Percentiles rank a stretch among this genome's conserved stretches.
These are phyloP conservation scores for Aspergillus tanneri DNA, from an alignment of 2,329 filamentous ascomycete species.

Conservation along the genomic window DNA sequence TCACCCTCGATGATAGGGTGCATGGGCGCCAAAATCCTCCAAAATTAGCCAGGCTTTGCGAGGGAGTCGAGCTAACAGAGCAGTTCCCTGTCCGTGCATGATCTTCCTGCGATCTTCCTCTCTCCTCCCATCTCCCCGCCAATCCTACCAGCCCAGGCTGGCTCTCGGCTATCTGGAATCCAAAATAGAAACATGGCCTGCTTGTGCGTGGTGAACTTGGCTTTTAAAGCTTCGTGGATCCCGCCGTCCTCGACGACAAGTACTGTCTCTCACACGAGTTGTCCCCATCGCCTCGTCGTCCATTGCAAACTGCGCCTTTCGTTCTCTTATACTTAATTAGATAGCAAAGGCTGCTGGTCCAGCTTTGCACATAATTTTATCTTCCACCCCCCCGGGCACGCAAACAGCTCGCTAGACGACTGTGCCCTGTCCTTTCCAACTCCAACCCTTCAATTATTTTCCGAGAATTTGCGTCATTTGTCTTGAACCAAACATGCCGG, in stretches of 20 bases:
- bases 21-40: conserved; percentile 26
- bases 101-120: conserved; percentile 6
- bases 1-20: conserved; percentile 10
- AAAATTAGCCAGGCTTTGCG: conserved; percentile 22
- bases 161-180: conserved; percentile 18
- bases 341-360: conserved; percentile 43
- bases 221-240: conserved; percentile 26
- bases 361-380: conserved; percentile 38
- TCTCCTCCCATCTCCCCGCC: conserved; percentile 16
- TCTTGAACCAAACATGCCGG: conserved; percentile 18
- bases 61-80: conserved; percentile 6
- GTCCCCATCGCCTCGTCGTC: conserved; percentile 19
- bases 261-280: conserved; percentile 16
- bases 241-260: conserved; percentile 14
- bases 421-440: conserved; percentile 15
- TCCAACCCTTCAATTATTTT: neutral
- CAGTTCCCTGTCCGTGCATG: conserved; percentile 20
- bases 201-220: conserved; percentile 10
- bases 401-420: conserved; percentile 16
- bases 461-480: neutral
- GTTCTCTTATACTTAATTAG: conserved; percentile 30
- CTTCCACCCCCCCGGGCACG: conserved; percentile 2
- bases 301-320: conserved; percentile 27
- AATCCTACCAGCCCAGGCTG: conserved; percentile 14
- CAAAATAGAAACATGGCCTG: conserved; percentile 27